Conservation (phyloP, 208 protist species). For the Endotrypanum monterogeii region DNA sequence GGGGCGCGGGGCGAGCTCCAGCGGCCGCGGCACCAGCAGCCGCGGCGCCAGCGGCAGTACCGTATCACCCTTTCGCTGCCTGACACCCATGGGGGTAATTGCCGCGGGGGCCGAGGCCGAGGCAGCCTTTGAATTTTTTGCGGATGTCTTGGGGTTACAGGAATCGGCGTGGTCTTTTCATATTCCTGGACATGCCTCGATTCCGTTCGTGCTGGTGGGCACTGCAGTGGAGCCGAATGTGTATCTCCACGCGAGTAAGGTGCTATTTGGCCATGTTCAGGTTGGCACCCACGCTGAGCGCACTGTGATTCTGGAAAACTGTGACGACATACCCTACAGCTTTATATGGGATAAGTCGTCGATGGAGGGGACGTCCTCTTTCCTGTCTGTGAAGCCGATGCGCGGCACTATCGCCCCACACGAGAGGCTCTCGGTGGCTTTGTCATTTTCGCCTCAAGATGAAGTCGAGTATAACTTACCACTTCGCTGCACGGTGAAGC, state of each 20-base stretch:
- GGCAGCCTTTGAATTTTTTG: conserved; percentile 95
- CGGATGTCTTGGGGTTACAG: conserved; percentile 76
- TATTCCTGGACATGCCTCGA: conserved; percentile 77
- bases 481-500: conserved; percentile 91
- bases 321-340: conserved; percentile 91
- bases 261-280: conserved; percentile 93
- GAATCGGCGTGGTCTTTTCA: conserved; percentile 94
- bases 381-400: conserved; percentile 80
- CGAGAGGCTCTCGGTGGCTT: conserved; percentile 64
- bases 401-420: conserved; percentile 80
- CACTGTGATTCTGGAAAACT: conserved; percentile 92
- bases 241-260: conserved; percentile 82
- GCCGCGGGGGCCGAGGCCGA: conserved; percentile 91
- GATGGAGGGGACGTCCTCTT: conserved; percentile 39
- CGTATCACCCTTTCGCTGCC: conserved; percentile 89
- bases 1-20: not conserved
- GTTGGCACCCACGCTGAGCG: conserved; percentile 78
- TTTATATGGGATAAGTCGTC: conserved; percentile 91
- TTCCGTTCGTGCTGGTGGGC: conserved; percentile 96
- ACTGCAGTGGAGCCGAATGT: conserved; percentile 93
- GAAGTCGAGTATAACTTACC: conserved; percentile 95
- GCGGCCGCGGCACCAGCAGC: not conserved
- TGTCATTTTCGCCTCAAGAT: conserved; percentile 88
- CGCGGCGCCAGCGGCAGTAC: not conserved
- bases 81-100: conserved; percentile 81